phyloP scores from a whole-genome alignment of 1,284 basidiomycete species.

The Apiotrichum laibachii region DNA sequence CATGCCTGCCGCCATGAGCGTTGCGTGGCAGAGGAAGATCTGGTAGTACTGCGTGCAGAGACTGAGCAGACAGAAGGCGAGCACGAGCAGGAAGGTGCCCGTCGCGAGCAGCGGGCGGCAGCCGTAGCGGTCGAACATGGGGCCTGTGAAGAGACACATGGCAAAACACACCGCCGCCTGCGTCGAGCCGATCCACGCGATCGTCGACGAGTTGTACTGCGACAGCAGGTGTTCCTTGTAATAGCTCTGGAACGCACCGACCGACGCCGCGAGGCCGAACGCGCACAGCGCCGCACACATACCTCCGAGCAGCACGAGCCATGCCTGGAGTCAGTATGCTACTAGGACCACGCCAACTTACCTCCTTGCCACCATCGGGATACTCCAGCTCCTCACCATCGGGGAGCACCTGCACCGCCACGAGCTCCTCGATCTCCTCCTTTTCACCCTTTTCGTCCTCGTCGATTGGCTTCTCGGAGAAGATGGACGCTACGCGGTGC shows the following conservation, averaged over 20 bases:
- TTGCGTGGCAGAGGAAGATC: conserved; percentile 31
- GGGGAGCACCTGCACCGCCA: conserved; percentile 23
- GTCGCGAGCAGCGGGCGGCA: conserved; percentile 26
- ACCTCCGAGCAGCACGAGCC: conserved; percentile 16
- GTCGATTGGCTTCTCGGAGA: conserved; percentile 3
- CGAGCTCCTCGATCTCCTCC: conserved; percentile 15
- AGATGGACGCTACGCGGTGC: not conserved
- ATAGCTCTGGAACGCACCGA: conserved; percentile 25
- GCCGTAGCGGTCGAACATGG: conserved; percentile 35
- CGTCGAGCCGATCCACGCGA: conserved; percentile 33
- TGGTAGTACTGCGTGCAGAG: conserved; percentile 33
- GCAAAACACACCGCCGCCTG: conserved; percentile 32
- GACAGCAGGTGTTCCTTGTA: conserved; percentile 27
- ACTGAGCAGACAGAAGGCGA: conserved; percentile 29
- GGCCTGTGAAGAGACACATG: conserved; percentile 30
- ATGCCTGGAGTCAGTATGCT: conserved; percentile 8
- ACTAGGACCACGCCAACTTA: not conserved
- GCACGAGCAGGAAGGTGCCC: conserved; percentile 20
- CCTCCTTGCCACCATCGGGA: conserved; percentile 29
- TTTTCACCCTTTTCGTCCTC: conserved; percentile 1
- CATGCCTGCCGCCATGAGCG: conserved; percentile 31
- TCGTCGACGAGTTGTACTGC: conserved; percentile 24
- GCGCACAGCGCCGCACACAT: conserved; percentile 20
- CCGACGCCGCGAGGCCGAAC: conserved; percentile 19
- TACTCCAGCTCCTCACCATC: conserved; percentile 23